Evolutionary conservation across 2,329 filamentous ascomycete species (phyloP).

Genomic region (Ophiobolus disseminans): DNA sequence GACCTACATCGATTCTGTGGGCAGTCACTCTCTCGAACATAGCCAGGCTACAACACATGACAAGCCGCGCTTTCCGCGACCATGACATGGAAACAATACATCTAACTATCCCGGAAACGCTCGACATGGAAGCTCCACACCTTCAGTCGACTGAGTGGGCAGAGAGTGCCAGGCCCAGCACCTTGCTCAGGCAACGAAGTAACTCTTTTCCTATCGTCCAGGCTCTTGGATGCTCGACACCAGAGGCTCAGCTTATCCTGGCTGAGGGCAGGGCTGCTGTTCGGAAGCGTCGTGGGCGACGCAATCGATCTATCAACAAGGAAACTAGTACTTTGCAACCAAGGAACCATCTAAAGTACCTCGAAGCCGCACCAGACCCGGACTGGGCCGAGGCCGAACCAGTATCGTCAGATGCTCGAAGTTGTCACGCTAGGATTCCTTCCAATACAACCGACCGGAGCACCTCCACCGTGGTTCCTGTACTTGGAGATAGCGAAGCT

Average conservation of each 20-base stretch:
- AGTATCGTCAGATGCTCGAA: slow-evolving; percentile 13
- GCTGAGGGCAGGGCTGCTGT: slow-evolving; percentile 46
- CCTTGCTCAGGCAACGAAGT: slow-evolving; percentile 42
- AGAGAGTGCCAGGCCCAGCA: slow-evolving; percentile 28
- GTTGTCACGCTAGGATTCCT: slow-evolving; percentile 33
- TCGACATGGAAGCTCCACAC: slow-evolving; percentile 37
- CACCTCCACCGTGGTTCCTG: slow-evolving; percentile 36
- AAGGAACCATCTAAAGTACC: slow-evolving; percentile 41
- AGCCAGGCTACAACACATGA: slow-evolving; percentile 12
- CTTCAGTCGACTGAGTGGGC: slow-evolving; percentile 26
- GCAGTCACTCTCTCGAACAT: neutral
- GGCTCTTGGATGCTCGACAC: slow-evolving; percentile 44
- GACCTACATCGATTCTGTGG: neutral
- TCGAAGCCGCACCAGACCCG: slow-evolving; percentile 19
- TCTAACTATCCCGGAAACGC: slow-evolving; percentile 22
- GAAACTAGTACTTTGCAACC: slow-evolving; percentile 33
- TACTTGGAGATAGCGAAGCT: slow-evolving; percentile 11
- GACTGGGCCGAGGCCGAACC: slow-evolving; percentile 17
- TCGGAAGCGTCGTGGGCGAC: slow-evolving; percentile 37
- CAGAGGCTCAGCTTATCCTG: slow-evolving; percentile 45
- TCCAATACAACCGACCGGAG: slow-evolving; percentile 42
- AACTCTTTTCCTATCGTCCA: slow-evolving; percentile 47
- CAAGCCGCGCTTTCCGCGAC: slow-evolving; percentile 22
- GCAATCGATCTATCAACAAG: slow-evolving; percentile 29
- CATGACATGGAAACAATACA: slow-evolving; percentile 30